A percentile compares a stretch with the other conserved stretches of the same genome.
Conservation (phyloP, 1,139 yeast genomes). For the Suhomyces terraborum region DNA sequence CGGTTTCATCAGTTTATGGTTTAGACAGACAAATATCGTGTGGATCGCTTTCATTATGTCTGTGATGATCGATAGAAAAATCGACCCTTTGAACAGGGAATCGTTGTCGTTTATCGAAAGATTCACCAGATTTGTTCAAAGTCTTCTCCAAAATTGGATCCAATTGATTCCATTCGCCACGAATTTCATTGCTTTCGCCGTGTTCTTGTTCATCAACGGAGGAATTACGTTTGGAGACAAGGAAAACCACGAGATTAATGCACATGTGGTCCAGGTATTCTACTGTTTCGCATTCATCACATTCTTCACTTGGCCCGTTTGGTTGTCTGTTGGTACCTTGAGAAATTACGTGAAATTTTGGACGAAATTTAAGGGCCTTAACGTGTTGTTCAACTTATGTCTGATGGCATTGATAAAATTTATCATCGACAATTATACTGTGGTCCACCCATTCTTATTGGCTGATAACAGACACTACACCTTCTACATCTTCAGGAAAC, state of each 20-base stretch:
- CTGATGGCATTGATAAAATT: conserved; percentile 41
- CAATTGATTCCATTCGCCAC: conserved; percentile 52
- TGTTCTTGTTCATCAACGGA: conserved; percentile 63
- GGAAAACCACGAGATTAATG: conserved; percentile 70
- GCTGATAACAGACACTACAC: conserved; percentile 96
- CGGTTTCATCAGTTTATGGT: conserved; percentile 62
- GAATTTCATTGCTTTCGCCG: conserved; percentile 54
- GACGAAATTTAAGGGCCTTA: conserved; percentile 24
- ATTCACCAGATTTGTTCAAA: conserved; percentile 22
- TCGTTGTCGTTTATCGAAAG: conserved; percentile 13
- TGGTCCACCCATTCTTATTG: conserved; percentile 83
- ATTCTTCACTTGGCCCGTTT: conserved; percentile 67
- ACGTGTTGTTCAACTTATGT: conserved; percentile 19
- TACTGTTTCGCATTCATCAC: conserved; percentile 70
- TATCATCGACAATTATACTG: conserved; percentile 60
- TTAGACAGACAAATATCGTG: conserved; percentile 88
- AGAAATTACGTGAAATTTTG: conserved; percentile 35
- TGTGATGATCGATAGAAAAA: conserved; percentile 54
- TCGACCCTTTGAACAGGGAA: conserved; percentile 14
- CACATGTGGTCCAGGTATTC: conserved; percentile 79
- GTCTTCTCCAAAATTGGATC: conserved; percentile 27
- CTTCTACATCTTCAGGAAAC: conserved; percentile 74
- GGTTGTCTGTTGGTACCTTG: conserved; percentile 51
- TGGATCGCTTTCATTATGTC: conserved; percentile 75
- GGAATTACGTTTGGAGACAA: conserved; percentile 90